These are phyloP conservation scores for Kingdonia uniflora DNA, from an alignment of 164 flowering plant genomes.

Conservation along the genomic window DNA sequence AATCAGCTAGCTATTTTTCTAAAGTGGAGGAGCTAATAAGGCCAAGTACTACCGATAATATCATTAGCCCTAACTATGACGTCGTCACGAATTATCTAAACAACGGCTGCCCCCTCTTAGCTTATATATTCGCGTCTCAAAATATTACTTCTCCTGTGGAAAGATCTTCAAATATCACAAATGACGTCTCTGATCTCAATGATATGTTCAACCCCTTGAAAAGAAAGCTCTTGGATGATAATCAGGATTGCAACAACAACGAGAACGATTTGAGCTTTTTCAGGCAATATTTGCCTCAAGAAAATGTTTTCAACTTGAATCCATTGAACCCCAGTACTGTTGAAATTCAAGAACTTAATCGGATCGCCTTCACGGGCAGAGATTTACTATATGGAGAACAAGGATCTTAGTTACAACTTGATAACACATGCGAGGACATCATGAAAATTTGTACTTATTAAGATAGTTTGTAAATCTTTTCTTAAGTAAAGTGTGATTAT, in stretches of 20 bases:
- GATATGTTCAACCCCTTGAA: slow-evolving; percentile 16
- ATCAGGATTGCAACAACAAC: slow-evolving; percentile 5
- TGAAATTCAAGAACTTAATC: slow-evolving; percentile 14
- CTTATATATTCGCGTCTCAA: slow-evolving; percentile 20
- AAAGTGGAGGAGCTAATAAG: slow-evolving; percentile 8
- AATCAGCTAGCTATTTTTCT: slow-evolving; percentile 8
- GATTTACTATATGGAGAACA: neutral
- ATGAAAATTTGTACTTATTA: no score
- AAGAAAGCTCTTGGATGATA: slow-evolving; percentile 11
- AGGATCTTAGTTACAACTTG: no score
- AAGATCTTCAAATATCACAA: slow-evolving; percentile 7
- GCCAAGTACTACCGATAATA: neutral
- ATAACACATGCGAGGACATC: no score
- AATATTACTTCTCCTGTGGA: slow-evolving; percentile 14
- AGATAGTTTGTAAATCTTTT: no score
- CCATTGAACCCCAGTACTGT: slow-evolving; percentile 3
- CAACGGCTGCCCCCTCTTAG: slow-evolving; percentile 24
- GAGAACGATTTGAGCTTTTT: slow-evolving; percentile 8
- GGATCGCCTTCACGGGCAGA: slow-evolving; percentile 5
- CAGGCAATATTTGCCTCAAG: slow-evolving; percentile 9
- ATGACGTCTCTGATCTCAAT: slow-evolving; percentile 10
- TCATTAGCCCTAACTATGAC: slow-evolving; percentile 3
- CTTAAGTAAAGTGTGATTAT: no score
- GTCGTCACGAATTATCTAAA: slow-evolving; percentile 15
- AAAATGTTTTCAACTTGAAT: slow-evolving; percentile 10